phyloP scores from a whole-genome alignment of 1,284 basidiomycete genomes.

The Phellopilus nigrolimitatus region DNA sequence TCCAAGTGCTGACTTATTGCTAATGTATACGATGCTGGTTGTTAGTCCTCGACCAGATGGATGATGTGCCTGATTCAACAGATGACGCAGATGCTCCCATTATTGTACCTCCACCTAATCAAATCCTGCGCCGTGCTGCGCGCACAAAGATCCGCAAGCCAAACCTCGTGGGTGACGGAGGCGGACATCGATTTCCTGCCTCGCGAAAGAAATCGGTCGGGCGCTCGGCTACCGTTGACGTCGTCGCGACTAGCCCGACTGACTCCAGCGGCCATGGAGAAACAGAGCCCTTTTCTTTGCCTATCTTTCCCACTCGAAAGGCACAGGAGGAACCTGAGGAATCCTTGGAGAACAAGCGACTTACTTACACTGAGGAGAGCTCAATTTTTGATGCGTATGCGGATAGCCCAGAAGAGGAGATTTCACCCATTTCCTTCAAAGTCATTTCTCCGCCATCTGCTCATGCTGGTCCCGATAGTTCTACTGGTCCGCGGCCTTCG shows the following conservation, averaged over 20 bases:
- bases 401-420: constrained; percentile 49
- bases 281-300: constrained; percentile 24
- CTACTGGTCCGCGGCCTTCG: background rate
- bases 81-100: constrained; percentile 87
- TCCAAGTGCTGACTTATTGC: constrained; percentile 6
- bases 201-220: constrained; percentile 43
- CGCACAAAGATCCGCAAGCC: constrained; percentile 94
- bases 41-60: constrained; percentile 61
- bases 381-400: constrained; percentile 81
- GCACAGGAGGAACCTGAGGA: constrained; percentile 21
- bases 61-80: constrained; percentile 56
- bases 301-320: constrained; percentile 12
- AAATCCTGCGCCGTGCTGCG: constrained; percentile 86
- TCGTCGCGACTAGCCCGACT: constrained; percentile 44
- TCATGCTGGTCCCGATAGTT: constrained; percentile 26
- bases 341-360: constrained; percentile 39
- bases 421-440: constrained; percentile 30
- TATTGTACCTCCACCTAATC: constrained; percentile 82
- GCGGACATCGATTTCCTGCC: constrained; percentile 73
- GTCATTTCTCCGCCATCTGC: constrained; percentile 28
- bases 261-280: constrained; percentile 70
- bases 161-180: constrained; percentile 69
- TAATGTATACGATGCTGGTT: constrained; percentile 19
- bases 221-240: constrained; percentile 27
- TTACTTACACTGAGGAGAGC: constrained; percentile 73